phyloP scores from a whole-genome alignment of 2,329 filamentous ascomycete species.

The Huntiella moniliformis region DNA sequence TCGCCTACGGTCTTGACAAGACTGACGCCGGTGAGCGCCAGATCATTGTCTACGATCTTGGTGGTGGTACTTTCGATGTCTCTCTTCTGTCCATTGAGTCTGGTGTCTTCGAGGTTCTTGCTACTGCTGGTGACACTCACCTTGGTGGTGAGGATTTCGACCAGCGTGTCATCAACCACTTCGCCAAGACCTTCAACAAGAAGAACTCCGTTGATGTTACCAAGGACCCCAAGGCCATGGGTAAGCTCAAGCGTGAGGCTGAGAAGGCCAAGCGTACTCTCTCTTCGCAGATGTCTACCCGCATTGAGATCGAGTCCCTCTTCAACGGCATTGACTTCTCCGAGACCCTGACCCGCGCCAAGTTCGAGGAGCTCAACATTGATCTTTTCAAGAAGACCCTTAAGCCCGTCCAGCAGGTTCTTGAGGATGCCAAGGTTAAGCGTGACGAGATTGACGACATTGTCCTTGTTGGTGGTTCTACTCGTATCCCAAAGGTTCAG shows the following conservation, averaged over 20 bases:
- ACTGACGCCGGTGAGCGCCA: conserved; percentile 60
- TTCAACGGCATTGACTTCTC: conserved; percentile 94
- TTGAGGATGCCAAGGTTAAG: conserved; percentile 96
- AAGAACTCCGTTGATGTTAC: conserved; percentile 82
- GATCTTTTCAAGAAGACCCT: conserved; percentile 99
- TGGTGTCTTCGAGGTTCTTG: conserved; percentile 85
- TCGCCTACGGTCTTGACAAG: conserved; percentile 88
- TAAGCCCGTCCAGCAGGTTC: conserved; percentile 95
- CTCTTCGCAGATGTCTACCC: conserved; percentile 80
- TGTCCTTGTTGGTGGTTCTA: conserved; percentile 93
- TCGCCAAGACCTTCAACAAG: conserved; percentile 96
- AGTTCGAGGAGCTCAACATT: conserved; percentile 98
- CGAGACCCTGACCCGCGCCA: conserved; percentile 92
- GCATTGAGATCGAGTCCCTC: conserved; percentile 95
- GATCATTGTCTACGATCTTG: conserved; percentile 85
- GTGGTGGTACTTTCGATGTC: conserved; percentile 89
- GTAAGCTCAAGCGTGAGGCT: conserved; percentile 97
- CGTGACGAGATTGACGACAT: conserved; percentile 92
- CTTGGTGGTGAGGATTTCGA: conserved; percentile 98
- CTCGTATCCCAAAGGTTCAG: conserved; percentile 97
- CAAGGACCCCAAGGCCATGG: conserved; percentile 95
- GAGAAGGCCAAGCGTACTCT: conserved; percentile 99
- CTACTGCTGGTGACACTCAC: conserved; percentile 92
- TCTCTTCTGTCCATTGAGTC: conserved; percentile 81
- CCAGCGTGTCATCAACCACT: conserved; percentile 89